Conservation (phyloP, 345 rosid genomes). For the Sisymbrium irio region DNA sequence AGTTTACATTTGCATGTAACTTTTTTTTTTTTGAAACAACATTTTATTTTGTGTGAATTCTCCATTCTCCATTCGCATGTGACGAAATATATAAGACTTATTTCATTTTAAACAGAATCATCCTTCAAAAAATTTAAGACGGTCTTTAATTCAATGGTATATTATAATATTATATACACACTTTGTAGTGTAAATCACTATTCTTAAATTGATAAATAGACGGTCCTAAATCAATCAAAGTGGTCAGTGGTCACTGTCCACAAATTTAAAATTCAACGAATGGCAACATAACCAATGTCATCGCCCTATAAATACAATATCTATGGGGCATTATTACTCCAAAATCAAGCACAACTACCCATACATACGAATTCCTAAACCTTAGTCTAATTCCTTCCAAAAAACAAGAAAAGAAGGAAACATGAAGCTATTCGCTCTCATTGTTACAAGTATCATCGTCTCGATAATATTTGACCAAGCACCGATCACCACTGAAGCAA, state of each 20-base stretch:
- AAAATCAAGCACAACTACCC: conserved; percentile 10
- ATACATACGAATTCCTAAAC: conserved; percentile 11
- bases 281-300: conserved; percentile 15
- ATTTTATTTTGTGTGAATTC: no score
- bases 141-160: not conserved
- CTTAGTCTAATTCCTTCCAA: not conserved
- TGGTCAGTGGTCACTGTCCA: conserved; percentile 2
- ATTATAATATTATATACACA: not conserved
- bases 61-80: not conserved
- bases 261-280: conserved; percentile 10
- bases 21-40: no score
- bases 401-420: not conserved
- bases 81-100: not conserved
- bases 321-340: conserved; percentile 16
- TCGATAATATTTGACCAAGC: conserved; percentile 14
- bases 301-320: conserved; percentile 24
- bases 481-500: conserved; percentile 26
- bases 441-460: not conserved
- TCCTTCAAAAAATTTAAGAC: not conserved
- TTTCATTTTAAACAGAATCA: not conserved
- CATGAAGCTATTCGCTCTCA: conserved; percentile 23
- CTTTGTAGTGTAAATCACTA: conserved; percentile 20
- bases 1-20: not conserved
- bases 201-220: conserved; percentile 19
- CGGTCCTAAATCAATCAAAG: conserved; percentile 33